Evolutionary conservation across 83 land plant genomes (phyloP), one percentile per base, ranked within the genome.

Genomic region (Thuja plicata): DNA sequence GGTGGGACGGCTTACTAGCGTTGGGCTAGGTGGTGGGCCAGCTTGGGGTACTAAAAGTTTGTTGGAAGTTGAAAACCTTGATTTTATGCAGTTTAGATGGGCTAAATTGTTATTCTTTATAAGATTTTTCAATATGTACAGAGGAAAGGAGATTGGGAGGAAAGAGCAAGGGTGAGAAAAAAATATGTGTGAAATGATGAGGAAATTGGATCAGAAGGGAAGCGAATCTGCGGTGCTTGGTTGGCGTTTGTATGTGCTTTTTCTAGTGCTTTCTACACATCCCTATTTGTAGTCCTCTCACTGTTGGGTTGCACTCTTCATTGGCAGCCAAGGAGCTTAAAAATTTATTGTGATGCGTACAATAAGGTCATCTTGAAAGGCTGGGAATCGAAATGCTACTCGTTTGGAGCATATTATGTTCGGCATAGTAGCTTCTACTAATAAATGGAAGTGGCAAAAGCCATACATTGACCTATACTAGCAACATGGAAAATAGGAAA

Each of bases 381-480:
- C 21, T 85, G 7, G 0, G 37, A 88, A 9, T 46, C 45, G 4
- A 45, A 74, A 2, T 89, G 78, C 70, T n/a, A 94, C 96, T 3
- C 60, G 89, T 13, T 43, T 94, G 15, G 89, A 89, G 43, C 93
- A 93, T 86, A 90, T 95, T 40, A 89, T 94, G 12, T 96, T 96
- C 88, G 93, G 95, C 40, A 88, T 96, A 40, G 95, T 90, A 15
- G 95, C 91, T 21, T 94, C 97, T 38, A 87, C 88, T 3, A 19
- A 32, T 15, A 93, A 92, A 43, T 96, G 97, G 97, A 24, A 62
- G 40, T 24, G 54, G 40, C 90, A 89, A 5, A 88, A 40, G 30
- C n/a, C n/a, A n/a, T 94, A 91, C 90, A 84, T 70, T 74, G 89
- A 91, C 82, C 91, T 94, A 15, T 95, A 95, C 95, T 95, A 94